Conservation (phyloP, 2,329 filamentous ascomycete genomes). For the Neonectria faginata region DNA sequence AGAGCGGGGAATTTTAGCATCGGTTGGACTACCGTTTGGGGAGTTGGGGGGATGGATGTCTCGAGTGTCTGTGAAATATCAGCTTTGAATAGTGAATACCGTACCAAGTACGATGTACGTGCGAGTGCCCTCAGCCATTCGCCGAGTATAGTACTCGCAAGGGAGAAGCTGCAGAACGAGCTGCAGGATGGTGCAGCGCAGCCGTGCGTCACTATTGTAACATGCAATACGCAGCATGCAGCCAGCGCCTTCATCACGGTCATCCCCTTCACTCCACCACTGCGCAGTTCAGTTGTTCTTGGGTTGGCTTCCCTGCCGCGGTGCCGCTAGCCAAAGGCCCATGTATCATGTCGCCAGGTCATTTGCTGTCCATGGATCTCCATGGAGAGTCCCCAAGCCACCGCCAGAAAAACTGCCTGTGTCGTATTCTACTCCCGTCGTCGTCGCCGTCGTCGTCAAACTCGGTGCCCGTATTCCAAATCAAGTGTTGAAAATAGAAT, state of each 20-base stretch:
- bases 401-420: neutral
- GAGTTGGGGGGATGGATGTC: neutral
- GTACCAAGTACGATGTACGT: too few relatives aligned
- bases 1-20: too few relatives aligned
- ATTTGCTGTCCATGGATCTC: neutral
- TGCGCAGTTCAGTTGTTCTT: neutral
- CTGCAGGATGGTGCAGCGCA: neutral
- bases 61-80: constrained; percentile 4
- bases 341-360: neutral
- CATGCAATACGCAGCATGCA: neutral
- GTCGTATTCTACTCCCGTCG: neutral
- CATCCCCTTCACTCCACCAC: neutral
- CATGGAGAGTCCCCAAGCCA: neutral
- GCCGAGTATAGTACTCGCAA: constrained; percentile 1
- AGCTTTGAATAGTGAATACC: neutral
- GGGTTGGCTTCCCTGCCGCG: neutral
- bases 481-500: too few relatives aligned
- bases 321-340: neutral
- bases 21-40: neutral
- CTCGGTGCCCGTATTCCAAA: neutral
- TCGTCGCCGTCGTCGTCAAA: neutral
- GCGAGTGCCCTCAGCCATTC: neutral
- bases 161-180: neutral
- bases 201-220: constrained; percentile 5
- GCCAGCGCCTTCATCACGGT: neutral